A percentile compares a stretch with the other conserved stretches of the same genome.
Conservation (phyloP, 2,329 filamentous ascomycete species). For the Pseudogymnoascus sp. region DNA sequence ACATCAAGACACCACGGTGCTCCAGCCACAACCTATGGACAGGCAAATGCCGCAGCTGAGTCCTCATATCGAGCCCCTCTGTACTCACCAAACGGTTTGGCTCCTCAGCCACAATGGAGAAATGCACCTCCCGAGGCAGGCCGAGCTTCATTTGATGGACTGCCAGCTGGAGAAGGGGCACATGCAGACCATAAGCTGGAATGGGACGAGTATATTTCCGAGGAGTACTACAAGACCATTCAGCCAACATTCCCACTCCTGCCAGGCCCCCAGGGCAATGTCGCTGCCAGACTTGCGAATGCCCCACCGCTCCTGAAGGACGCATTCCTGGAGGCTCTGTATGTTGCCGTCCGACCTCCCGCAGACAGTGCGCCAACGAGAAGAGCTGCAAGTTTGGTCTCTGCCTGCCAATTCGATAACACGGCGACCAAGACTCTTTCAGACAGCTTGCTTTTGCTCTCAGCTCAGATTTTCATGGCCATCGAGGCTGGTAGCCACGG, state of each 20-base stretch:
- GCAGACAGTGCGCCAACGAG: constrained; percentile 34
- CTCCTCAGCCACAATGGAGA: constrained; percentile 28
- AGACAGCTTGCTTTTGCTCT: constrained; percentile 50
- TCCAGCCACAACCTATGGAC: constrained; percentile 14
- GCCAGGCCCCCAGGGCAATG: constrained; percentile 48
- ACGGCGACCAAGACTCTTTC: constrained; percentile 35
- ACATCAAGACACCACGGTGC: constrained; percentile 21
- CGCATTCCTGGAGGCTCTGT: constrained; percentile 59
- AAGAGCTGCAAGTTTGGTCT: constrained; percentile 38
- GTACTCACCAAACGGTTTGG: constrained; percentile 29
- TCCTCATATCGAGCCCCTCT: constrained; percentile 23
- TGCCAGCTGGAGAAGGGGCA: constrained; percentile 23
- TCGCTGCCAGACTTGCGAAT: constrained; percentile 50
- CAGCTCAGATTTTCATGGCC: constrained; percentile 59
- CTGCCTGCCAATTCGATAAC: constrained; percentile 40
- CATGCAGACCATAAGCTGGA: constrained; percentile 31
- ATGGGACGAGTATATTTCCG: constrained; percentile 41
- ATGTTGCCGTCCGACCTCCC: constrained; percentile 45
- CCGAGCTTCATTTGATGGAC: constrained; percentile 26
- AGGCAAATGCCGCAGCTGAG: neutral
- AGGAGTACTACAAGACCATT: constrained; percentile 52
- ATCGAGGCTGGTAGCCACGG: constrained; percentile 56
- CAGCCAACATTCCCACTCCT: constrained; percentile 64
- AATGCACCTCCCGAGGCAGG: constrained; percentile 25
- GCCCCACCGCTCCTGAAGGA: constrained; percentile 53